Conservation (phyloP, 2,329 filamentous ascomycete genomes). For the Knufia fluminis region DNA sequence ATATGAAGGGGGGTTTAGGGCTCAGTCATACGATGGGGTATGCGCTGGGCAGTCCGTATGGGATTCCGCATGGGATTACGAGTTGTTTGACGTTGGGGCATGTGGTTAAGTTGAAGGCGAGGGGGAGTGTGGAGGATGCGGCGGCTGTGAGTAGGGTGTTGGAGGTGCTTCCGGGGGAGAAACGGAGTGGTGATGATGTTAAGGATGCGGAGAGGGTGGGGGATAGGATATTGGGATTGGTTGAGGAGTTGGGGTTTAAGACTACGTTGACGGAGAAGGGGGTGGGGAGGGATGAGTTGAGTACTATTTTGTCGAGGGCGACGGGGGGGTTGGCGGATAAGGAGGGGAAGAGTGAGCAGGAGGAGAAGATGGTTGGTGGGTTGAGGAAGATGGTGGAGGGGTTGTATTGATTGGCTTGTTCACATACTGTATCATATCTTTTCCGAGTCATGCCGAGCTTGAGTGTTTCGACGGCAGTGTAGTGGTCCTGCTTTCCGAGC, state of each 20-base stretch:
- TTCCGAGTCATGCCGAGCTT: too few relatives aligned
- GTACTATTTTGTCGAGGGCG: slow-evolving; percentile 19
- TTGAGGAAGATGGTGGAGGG: slow-evolving; percentile 16
- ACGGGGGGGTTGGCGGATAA: slow-evolving; percentile 15
- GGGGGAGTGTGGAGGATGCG: slow-evolving; percentile 35
- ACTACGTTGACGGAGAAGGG: slow-evolving; percentile 20
- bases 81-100: slow-evolving; percentile 46
- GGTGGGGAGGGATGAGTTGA: slow-evolving; percentile 20
- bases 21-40: slow-evolving; percentile 41
- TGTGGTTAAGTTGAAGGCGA: slow-evolving; percentile 45
- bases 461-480: too few relatives aligned
- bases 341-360: slow-evolving; percentile 15
- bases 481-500: too few relatives aligned
- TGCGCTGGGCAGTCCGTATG: slow-evolving; percentile 46
- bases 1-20: slow-evolving; percentile 43
- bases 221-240: slow-evolving; percentile 20
- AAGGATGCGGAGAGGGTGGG: slow-evolving; percentile 19
- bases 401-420: slow-evolving; percentile 11
- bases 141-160: slow-evolving; percentile 22
- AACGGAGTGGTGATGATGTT: slow-evolving; percentile 18
- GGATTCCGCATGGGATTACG: slow-evolving; percentile 49
- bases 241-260: slow-evolving; percentile 20
- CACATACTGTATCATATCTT: not conserved
- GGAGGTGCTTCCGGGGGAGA: slow-evolving; percentile 19
- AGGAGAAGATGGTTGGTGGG: slow-evolving; percentile 11